Percentiles rank a stretch among this genome's conserved stretches.
These are phyloP conservation scores for Dysphania ambrosioides DNA, from an alignment of 148 eudicot species.

Conservation along the genomic window DNA sequence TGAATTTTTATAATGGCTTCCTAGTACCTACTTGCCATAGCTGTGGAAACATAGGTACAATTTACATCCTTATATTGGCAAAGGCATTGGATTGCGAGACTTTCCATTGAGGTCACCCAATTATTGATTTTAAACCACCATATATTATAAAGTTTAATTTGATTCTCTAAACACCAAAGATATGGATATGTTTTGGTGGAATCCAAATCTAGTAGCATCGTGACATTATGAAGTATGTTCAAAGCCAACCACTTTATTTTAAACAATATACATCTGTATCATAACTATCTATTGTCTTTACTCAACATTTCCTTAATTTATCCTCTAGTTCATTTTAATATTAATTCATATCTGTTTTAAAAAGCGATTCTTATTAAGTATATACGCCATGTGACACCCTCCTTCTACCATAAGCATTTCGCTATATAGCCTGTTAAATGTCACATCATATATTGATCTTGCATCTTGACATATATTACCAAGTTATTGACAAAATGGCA, in stretches of 20 bases:
- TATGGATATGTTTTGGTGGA: conserved; percentile 3
- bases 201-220: conserved; percentile 8
- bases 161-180: conserved; percentile 11
- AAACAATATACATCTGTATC: conserved; percentile 2
- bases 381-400: too few relatives aligned
- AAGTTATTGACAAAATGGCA: too few relatives aligned
- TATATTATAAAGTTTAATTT: conserved; percentile 11
- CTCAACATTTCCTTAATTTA: not conserved
- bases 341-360: not conserved
- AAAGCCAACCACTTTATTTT: conserved; percentile 10
- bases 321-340: not conserved
- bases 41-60: conserved; percentile 3
- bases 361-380: too few relatives aligned
- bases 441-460: too few relatives aligned
- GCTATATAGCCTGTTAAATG: too few relatives aligned
- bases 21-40: not conserved
- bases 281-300: not conserved
- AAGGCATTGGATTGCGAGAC: conserved; percentile 10
- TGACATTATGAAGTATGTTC: not conserved
- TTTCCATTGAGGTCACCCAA: conserved; percentile 12
- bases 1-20: not conserved
- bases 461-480: too few relatives aligned
- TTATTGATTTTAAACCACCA: conserved; percentile 8
- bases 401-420: too few relatives aligned
- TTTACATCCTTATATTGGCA: conserved; percentile 2